Base-by-base conservation (phyloP, 2,329 filamentous ascomycete species). In the Aspergillus caelatus region DNA sequence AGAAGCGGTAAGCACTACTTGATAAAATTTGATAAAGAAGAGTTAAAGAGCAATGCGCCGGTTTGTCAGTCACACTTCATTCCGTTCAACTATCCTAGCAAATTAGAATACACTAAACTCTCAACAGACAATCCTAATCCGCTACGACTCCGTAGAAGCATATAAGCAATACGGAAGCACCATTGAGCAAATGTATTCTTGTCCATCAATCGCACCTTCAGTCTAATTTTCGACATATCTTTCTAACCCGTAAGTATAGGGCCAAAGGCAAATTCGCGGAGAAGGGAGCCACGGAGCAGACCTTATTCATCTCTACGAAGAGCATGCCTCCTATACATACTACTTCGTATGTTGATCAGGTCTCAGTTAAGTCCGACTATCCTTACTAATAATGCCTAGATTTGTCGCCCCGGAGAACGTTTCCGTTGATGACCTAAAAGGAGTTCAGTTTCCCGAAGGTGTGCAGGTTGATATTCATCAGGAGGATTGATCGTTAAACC, bases 281-380 rank as follows among this genome's bases (percentile, higher is more conserved):
- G 12, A 67, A 66, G 30, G 65, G 66, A 10, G 66, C 65, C 9
- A 65, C 57, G 11, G 62, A 65, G 11, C 61, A 62, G 14, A 59
- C 64, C 1, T 45, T 62, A 26, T 69, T 67, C 34, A 62, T 67
- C 30, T 66, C 67, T 6, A 69, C 63, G 41, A 28, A 57, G 46
- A 69, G 63, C 32, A 36, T 67, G 11, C 67, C 65, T 10, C 67
- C 67, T 2, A 55, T 62, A n/a, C 67, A 69, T 58, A 61, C 60
- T 7, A 67, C 64, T 1, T 66, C 60, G 67, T 69, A 62, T 21
- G 66, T 26, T 19, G 1, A 23, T 41, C 3, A 2, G 16, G 6
- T 1, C 9, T 14, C 21, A 11, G 3, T 23, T 21, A 3, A 9
- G 14, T 32, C 14, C 21, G 6, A n/a, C 19, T 14, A 57, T 10